Evolutionary conservation across 1,284 basidiomycete genomes (phyloP).

Genomic region (Moesziomyces antarcticus): DNA sequence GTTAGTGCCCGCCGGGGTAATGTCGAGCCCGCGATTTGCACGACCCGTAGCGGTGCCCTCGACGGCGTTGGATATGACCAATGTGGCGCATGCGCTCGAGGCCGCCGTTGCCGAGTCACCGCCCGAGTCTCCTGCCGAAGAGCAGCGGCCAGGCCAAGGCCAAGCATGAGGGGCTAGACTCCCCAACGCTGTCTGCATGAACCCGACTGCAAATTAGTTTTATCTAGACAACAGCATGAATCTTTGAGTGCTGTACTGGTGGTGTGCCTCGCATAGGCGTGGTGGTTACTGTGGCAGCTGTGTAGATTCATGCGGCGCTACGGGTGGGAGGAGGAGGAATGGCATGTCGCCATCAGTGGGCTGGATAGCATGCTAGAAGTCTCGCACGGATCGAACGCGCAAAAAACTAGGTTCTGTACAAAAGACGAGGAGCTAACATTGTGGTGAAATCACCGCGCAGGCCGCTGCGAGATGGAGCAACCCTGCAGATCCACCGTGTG

Average conservation of each 20-base stretch:
- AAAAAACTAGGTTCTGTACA: no score
- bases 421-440: neutral
- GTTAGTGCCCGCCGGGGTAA: constrained; percentile 28
- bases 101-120: constrained; percentile 16
- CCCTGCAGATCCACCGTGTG: neutral
- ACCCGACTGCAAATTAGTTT: no score
- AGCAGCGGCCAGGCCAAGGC: no score
- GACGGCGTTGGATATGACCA: constrained; percentile 9
- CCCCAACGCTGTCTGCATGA: no score
- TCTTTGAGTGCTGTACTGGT: no score
- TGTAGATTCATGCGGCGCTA: no score
- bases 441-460: neutral
- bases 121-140: constrained; percentile 1
- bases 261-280: no score
- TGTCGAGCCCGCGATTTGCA: constrained; percentile 4
- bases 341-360: constrained; percentile 5
- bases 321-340: neutral
- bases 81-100: constrained; percentile 19
- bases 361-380: constrained; percentile 2
- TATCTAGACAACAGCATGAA: no score
- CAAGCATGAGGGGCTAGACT: no score
- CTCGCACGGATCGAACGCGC: constrained; percentile 4
- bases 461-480: no score
- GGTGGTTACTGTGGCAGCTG: no score
- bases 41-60: constrained; percentile 4